Evolutionary conservation across 148 eudicot species (phyloP).

Genomic region (Fallopia convolvulus): DNA sequence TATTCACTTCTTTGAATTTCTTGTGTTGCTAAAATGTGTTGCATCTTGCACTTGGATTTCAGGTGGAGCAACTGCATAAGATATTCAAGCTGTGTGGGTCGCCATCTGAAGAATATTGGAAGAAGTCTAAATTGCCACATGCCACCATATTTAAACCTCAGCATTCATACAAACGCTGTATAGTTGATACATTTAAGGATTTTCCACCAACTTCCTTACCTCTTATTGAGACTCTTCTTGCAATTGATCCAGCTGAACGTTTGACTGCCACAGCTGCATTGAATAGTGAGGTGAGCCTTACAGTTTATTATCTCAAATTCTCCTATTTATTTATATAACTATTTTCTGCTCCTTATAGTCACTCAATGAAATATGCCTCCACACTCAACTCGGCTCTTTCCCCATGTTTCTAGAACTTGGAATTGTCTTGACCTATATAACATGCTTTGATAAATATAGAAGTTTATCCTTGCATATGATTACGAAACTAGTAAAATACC

Average conservation of each 20-base stretch:
- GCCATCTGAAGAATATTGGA: constrained; percentile 81
- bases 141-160: constrained; percentile 67
- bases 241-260: constrained; percentile 71
- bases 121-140: constrained; percentile 68
- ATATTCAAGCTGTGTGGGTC: constrained; percentile 79
- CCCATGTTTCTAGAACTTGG: too few species aligned
- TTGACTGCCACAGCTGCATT: constrained; percentile 69
- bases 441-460: too few species aligned
- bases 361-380: too few species aligned
- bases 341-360: too few species aligned
- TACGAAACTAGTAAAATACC: too few species aligned
- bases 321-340: too few species aligned
- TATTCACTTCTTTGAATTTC: too few species aligned
- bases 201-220: constrained; percentile 59
- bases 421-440: too few species aligned
- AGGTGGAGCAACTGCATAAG: constrained; percentile 29
- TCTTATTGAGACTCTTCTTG: constrained; percentile 62
- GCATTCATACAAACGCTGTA: constrained; percentile 62
- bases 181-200: constrained; percentile 53
- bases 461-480: too few species aligned
- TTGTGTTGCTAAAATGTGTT: too few species aligned
- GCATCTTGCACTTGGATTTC: background rate
- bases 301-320: too few species aligned
- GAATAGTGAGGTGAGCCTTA: constrained; percentile 35
- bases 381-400: too few species aligned